Evolutionary conservation across 2,329 filamentous ascomycete genomes (phyloP).

Genomic region (Monosporascus sp.): DNA sequence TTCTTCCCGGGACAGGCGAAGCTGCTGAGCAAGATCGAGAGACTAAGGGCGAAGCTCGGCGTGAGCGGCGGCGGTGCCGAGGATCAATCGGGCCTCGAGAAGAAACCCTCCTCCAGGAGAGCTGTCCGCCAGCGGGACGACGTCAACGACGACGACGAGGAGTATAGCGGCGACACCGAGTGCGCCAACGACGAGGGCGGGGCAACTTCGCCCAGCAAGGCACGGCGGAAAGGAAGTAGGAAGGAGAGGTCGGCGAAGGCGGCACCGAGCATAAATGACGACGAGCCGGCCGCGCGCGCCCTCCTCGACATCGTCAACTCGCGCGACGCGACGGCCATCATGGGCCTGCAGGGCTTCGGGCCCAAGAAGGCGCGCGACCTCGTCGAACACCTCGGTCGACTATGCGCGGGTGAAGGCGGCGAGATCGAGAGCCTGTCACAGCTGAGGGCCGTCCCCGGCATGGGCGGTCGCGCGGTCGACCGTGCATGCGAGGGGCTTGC

Average conservation of each 20-base stretch:
- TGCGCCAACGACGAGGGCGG: slow-evolving; percentile 18
- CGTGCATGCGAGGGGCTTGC: slow-evolving; percentile 48
- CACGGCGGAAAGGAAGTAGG: slow-evolving; percentile 16
- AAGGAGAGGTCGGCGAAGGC: slow-evolving; percentile 14
- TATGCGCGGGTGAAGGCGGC: slow-evolving; percentile 34
- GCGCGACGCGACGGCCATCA: slow-evolving; percentile 60
- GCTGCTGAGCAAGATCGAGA: slow-evolving; percentile 64
- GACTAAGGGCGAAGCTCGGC: slow-evolving; percentile 49
- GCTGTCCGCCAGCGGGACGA: slow-evolving; percentile 8
- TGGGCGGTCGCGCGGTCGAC: slow-evolving; percentile 53
- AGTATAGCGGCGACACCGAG: slow-evolving; percentile 28
- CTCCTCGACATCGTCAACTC: slow-evolving; percentile 71
- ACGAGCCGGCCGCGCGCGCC: slow-evolving; percentile 41
- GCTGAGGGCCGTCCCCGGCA: slow-evolving; percentile 49
- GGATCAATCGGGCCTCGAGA: neutral
- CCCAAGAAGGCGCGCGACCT: slow-evolving; percentile 63
- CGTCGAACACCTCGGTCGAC: slow-evolving; percentile 48
- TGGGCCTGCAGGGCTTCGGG: slow-evolving; percentile 63
- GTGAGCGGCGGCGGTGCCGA: slow-evolving; percentile 16
- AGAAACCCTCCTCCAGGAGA: slow-evolving; percentile 2
- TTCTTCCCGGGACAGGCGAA: slow-evolving; percentile 85
- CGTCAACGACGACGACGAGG: slow-evolving; percentile 27
- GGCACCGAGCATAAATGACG: slow-evolving; percentile 11
- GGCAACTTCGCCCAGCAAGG: slow-evolving; percentile 25
- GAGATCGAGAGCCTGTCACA: slow-evolving; percentile 45